These are phyloP conservation scores for Acanthamoeba castellanii DNA, from an alignment of 208 protist species.

Conservation along the genomic window DNA sequence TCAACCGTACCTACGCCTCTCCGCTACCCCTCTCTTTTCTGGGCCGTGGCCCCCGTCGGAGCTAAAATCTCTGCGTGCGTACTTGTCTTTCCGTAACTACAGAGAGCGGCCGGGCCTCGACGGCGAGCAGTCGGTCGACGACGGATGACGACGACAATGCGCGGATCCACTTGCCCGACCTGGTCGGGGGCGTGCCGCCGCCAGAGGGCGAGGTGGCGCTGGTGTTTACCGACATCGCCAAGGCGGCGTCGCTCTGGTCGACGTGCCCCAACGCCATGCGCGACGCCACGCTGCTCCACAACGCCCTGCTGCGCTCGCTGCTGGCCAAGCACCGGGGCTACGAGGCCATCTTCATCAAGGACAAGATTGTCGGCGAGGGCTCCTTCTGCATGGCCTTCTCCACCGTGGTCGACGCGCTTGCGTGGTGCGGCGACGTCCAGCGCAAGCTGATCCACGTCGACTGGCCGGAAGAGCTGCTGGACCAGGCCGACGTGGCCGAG, in stretches of 20 bases:
- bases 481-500: neutral
- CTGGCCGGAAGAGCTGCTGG: slow-evolving; percentile 32
- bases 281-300: slow-evolving; percentile 71
- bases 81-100: neutral
- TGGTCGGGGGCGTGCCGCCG: neutral
- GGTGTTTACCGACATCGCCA: slow-evolving; percentile 53
- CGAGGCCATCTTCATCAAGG: slow-evolving; percentile 19
- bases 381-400: slow-evolving; percentile 70
- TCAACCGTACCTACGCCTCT: neutral
- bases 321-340: slow-evolving; percentile 9
- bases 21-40: neutral
- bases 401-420: neutral
- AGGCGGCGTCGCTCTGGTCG: slow-evolving; percentile 50
- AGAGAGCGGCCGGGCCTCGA: neutral
- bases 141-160: neutral
- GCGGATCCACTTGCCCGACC: neutral
- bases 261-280: slow-evolving; percentile 37
- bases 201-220: slow-evolving; percentile 49
- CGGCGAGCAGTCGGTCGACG: neutral
- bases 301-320: neutral
- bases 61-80: too few species aligned
- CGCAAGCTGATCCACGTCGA: slow-evolving; percentile 23
- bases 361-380: slow-evolving; percentile 49
- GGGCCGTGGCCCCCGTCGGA: too few species aligned
- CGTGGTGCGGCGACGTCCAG: neutral